Evolutionary conservation across 768 basidiomycete species (phyloP).

Genomic region (Rubroboletus satanas): DNA sequence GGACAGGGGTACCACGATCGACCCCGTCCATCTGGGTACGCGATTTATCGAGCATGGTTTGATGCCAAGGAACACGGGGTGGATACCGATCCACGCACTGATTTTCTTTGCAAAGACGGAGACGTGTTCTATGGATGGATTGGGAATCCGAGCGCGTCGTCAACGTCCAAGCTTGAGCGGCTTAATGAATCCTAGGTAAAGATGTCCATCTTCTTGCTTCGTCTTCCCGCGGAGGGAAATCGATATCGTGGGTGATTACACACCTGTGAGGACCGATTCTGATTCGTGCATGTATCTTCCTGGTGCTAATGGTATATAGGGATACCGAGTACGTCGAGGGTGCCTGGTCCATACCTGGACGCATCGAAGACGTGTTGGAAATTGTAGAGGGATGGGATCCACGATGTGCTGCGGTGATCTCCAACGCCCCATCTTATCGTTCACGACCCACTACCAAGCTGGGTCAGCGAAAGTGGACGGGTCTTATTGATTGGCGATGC

Average conservation of each 20-base stretch:
- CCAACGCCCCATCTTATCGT: constrained; percentile 26
- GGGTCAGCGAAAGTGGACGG: constrained; percentile 31
- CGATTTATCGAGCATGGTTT: constrained; percentile 30
- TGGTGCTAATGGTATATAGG: constrained; percentile 6
- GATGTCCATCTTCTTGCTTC: constrained; percentile 22
- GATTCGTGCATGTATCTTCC: background rate
- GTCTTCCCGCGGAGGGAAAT: constrained; percentile 11
- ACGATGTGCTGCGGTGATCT: constrained; percentile 22
- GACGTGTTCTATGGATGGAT: constrained; percentile 26
- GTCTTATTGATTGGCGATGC: constrained; percentile 28
- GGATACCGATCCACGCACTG: constrained; percentile 20
- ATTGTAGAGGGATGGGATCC: constrained; percentile 25
- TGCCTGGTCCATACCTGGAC: constrained; percentile 19
- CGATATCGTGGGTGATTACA: constrained; percentile 22
- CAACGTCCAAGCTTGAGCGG: background rate
- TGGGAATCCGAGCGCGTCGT: constrained; percentile 5
- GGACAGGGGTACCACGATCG: constrained; percentile 25
- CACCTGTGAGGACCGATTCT: constrained; percentile 11
- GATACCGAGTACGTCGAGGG: constrained; percentile 21
- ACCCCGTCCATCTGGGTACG: constrained; percentile 26
- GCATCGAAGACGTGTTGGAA: constrained; percentile 21
- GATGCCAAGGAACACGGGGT: constrained; percentile 20
- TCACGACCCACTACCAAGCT: constrained; percentile 35
- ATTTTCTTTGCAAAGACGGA: constrained; percentile 17
- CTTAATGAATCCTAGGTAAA: constrained; percentile 1